phyloP scores from a whole-genome alignment of 148 eudicot species.

The Cornus kousa region DNA sequence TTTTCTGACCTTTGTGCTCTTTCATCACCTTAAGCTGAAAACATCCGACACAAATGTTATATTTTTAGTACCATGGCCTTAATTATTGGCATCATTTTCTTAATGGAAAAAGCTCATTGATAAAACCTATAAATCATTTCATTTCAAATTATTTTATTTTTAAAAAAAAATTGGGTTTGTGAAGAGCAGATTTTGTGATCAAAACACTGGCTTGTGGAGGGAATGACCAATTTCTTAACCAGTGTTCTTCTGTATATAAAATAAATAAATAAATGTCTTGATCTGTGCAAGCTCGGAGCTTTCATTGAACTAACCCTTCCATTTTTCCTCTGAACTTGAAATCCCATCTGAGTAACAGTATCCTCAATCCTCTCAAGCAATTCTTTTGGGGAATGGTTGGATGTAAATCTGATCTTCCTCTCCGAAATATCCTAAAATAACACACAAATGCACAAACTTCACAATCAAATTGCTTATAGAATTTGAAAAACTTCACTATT shows the following conservation, averaged over 20 bases:
- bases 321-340: constrained; percentile 67
- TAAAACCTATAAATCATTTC: too few species aligned
- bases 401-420: constrained; percentile 88
- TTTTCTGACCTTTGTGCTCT: constrained; percentile 53
- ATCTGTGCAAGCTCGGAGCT: neutral
- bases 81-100: too few species aligned
- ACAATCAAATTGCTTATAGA: neutral
- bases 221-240: neutral
- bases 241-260: neutral
- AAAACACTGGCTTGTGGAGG: neutral
- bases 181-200: too few species aligned
- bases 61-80: too few species aligned
- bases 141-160: too few species aligned
- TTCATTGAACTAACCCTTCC: constrained; percentile 58
- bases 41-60: neutral
- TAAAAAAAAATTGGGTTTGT: too few species aligned
- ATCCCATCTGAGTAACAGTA: constrained; percentile 76
- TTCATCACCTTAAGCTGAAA: constrained; percentile 68
- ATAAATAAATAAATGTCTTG: neutral
- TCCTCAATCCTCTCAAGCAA: constrained; percentile 78
- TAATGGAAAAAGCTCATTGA: too few species aligned
- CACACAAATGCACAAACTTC: neutral
- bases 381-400: constrained; percentile 61
- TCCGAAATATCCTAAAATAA: constrained; percentile 62
- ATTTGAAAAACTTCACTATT: neutral